A percentile compares a stretch with the other conserved stretches of the same genome.
Evolutionary conservation across 805 yeast species (phyloP).

Genomic region (Yarrowia keelungensis): DNA sequence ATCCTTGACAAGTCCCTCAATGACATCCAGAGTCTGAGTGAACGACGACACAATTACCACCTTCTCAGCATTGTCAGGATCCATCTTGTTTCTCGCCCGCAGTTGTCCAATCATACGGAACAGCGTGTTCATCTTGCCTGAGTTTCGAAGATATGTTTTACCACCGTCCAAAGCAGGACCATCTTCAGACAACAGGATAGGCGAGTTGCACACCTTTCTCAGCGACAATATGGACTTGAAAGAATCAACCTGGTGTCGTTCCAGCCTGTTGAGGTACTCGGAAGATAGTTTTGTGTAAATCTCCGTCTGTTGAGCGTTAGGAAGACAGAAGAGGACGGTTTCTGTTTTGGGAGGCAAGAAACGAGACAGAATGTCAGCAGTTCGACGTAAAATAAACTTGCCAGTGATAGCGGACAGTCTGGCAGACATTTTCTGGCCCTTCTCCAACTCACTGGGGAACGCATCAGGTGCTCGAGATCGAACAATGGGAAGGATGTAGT

Average conservation of each 20-base stretch:
- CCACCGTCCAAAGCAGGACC: constrained; percentile 49
- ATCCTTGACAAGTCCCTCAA: constrained; percentile 62
- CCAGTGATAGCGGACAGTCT: constrained; percentile 70
- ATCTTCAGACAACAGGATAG: constrained; percentile 65
- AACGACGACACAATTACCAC: constrained; percentile 86
- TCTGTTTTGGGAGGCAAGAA: constrained; percentile 80
- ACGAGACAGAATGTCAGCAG: constrained; percentile 60
- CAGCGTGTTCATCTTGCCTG: constrained; percentile 72
- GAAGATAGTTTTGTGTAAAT: constrained; percentile 61
- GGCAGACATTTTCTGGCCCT: constrained; percentile 68
- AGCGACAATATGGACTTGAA: constrained; percentile 74
- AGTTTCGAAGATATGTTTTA: constrained; percentile 29
- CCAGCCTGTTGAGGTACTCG: constrained; percentile 46
- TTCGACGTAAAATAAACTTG: constrained; percentile 74
- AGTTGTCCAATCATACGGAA: constrained; percentile 41
- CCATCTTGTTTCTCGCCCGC: constrained; percentile 6
- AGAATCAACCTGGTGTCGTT: constrained; percentile 51
- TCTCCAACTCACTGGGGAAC: constrained; percentile 56
- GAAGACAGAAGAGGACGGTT: constrained; percentile 75
- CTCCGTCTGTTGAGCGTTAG: constrained; percentile 65
- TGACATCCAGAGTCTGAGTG: constrained; percentile 82
- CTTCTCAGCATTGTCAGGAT: constrained; percentile 77
- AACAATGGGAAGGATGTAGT: constrained; percentile 72
- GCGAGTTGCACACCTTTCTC: constrained; percentile 85
- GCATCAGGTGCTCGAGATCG: constrained; percentile 71